Conservation (phyloP, 805 yeast genomes). For the Candida khao-thaluensis region DNA sequence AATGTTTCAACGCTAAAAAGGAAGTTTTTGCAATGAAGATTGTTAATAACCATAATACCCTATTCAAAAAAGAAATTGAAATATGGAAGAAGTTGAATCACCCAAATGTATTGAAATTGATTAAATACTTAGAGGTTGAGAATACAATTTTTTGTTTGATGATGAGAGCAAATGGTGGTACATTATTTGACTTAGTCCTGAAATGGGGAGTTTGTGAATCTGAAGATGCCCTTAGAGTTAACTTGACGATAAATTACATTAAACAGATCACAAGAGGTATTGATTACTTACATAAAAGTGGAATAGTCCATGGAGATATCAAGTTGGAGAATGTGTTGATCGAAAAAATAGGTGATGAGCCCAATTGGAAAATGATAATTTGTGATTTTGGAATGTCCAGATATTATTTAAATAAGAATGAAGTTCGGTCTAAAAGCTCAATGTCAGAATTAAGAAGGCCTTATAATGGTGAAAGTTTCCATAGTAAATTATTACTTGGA, state of each 20-base stretch:
- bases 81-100: conserved; percentile 75
- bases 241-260: conserved; percentile 9
- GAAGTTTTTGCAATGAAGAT: conserved; percentile 60
- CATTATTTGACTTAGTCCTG: conserved; percentile 71
- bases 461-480: conserved; percentile 28
- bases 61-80: conserved; percentile 67
- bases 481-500: conserved; percentile 12
- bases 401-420: conserved; percentile 21
- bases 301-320: conserved; percentile 78
- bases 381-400: conserved; percentile 90
- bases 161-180: conserved; percentile 68
- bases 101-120: conserved; percentile 60
- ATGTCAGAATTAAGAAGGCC: conserved; percentile 34
- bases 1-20: conserved; percentile 43
- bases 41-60: conserved; percentile 36
- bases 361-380: conserved; percentile 44
- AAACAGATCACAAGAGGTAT: conserved; percentile 60
- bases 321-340: conserved; percentile 79
- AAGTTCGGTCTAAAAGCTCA: conserved; percentile 15
- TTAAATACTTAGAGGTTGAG: conserved; percentile 59
- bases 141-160: conserved; percentile 72
- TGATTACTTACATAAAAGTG: conserved; percentile 54
- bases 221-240: conserved; percentile 11
- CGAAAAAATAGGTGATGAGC: conserved; percentile 32
- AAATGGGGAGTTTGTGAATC: conserved; percentile 51